A percentile compares a stretch with the other conserved stretches of the same genome.
Evolutionary conservation across 495 filamentous ascomycete genomes (phyloP).

Genomic region (Neurospora sp.): DNA sequence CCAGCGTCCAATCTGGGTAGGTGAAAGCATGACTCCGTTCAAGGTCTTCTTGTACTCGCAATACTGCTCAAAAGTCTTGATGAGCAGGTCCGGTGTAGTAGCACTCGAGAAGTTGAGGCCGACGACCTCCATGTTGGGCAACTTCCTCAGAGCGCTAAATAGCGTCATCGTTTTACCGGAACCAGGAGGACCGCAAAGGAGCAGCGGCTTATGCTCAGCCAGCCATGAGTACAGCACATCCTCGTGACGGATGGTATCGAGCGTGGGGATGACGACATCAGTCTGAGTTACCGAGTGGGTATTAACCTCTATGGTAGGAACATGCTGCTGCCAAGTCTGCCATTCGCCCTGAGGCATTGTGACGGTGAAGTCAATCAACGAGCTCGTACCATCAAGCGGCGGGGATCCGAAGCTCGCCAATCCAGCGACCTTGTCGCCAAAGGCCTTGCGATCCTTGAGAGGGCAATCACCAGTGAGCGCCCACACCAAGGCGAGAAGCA

Average conservation of each 20-base stretch:
- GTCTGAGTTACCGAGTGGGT: constrained; percentile 96
- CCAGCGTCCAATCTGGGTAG: constrained; percentile 94
- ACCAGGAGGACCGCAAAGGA: constrained; percentile 94
- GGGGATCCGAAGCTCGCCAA: constrained; percentile 80
- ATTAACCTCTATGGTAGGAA: constrained; percentile 90
- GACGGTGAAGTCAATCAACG: constrained; percentile 92
- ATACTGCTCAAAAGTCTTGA: constrained; percentile 99
- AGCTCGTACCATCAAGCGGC: constrained; percentile 58
- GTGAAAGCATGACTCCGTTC: constrained; percentile 90
- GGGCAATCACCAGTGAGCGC: constrained; percentile 93
- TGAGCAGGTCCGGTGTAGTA: constrained; percentile 90
- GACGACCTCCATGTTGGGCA: constrained; percentile 97
- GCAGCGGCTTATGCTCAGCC: constrained; percentile 91
- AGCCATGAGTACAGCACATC: constrained; percentile 98
- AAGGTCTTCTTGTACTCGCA: constrained; percentile 98
- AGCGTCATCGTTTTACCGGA: constrained; percentile 99
- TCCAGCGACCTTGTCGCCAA: constrained; percentile 71
- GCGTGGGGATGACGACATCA: constrained; percentile 92
- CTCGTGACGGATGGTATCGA: constrained; percentile 95
- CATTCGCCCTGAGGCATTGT: constrained; percentile 77
- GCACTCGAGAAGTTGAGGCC: constrained; percentile 99
- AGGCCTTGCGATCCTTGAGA: constrained; percentile 72
- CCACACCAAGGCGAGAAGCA: constrained; percentile 87
- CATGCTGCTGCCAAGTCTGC: constrained; percentile 87
- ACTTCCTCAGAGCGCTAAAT: constrained; percentile 89